phyloP scores from a whole-genome alignment of 202 grass and related monocot genomes.

The Musa balbisiana region DNA sequence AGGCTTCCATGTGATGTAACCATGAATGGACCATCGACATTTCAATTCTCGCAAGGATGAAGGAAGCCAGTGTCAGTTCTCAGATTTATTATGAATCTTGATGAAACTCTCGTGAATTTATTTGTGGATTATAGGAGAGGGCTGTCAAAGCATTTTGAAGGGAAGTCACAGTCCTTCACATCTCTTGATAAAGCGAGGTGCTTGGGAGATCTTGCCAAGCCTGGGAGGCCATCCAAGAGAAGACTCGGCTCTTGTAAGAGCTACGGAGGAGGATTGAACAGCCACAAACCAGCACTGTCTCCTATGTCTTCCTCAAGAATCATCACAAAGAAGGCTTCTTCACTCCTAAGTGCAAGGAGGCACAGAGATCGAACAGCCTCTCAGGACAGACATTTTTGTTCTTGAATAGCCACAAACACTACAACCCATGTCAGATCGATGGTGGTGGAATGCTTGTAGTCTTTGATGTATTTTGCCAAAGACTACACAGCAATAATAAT shows the following conservation, averaged over 20 bases:
- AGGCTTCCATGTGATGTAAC: no score
- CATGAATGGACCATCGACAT: no score
- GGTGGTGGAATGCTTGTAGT: no score
- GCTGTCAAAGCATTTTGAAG: constrained; percentile 18
- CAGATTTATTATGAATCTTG: no score
- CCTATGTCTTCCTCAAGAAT: not conserved
- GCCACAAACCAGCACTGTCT: not conserved
- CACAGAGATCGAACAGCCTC: not conserved
- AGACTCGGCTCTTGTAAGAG: constrained; percentile 6
- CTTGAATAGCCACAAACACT: no score
- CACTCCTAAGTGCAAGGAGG: not conserved
- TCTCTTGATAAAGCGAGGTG: constrained; percentile 1
- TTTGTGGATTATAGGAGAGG: not conserved
- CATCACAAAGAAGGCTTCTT: constrained; percentile 1
- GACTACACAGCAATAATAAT: no score
- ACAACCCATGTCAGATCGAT: no score
- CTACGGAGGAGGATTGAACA: not conserved
- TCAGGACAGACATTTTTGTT: no score
- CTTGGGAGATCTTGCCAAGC: constrained; percentile 21
- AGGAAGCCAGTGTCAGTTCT: no score
- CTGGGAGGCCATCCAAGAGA: not conserved
- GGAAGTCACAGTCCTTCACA: constrained; percentile 18
- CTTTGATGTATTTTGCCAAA: no score
- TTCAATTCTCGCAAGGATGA: no score
- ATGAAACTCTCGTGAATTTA: no score